Evolutionary conservation across 768 basidiomycete species (phyloP).

Genomic region (Mrakia blollopis): DNA sequence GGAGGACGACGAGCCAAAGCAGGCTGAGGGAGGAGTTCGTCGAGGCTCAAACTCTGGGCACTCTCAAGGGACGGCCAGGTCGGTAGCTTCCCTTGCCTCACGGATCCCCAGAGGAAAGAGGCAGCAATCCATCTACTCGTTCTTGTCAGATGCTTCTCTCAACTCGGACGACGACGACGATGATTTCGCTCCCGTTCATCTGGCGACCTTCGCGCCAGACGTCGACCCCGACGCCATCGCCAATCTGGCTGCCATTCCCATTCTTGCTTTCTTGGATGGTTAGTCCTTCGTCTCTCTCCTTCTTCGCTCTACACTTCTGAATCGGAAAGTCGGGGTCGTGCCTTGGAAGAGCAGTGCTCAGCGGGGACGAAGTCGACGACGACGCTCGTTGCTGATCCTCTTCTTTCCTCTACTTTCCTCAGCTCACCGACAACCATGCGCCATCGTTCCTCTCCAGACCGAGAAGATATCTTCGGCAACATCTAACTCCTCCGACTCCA

Average conservation of each 20-base stretch:
- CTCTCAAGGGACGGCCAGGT: not conserved
- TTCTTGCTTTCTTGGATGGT: not conserved
- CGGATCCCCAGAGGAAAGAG: not conserved
- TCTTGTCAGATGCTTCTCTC: not conserved
- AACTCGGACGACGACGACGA: not conserved
- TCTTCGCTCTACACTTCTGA: too few relatives aligned
- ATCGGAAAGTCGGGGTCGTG: too few relatives aligned
- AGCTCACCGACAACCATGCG: constrained; percentile 13
- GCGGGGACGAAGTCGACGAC: not conserved
- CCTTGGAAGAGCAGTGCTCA: too few relatives aligned
- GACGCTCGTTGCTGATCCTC: not conserved
- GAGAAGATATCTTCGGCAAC: not conserved
- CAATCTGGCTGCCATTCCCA: not conserved
- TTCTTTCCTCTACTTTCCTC: not conserved
- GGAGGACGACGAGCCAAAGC: not conserved
- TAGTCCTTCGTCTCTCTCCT: not conserved
- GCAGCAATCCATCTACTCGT: not conserved
- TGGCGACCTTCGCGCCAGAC: not conserved
- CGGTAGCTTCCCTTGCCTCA: not conserved
- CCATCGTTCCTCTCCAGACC: not conserved
- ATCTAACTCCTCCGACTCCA: not conserved
- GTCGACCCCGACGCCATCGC: not conserved
- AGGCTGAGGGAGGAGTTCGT: not conserved
- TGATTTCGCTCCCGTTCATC: not conserved
- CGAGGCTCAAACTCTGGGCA: not conserved